A percentile compares a stretch with the other conserved stretches of the same genome.
Evolutionary conservation across 352 stramenopile genomes (phyloP).

Genomic region (Pythium monospermum): DNA sequence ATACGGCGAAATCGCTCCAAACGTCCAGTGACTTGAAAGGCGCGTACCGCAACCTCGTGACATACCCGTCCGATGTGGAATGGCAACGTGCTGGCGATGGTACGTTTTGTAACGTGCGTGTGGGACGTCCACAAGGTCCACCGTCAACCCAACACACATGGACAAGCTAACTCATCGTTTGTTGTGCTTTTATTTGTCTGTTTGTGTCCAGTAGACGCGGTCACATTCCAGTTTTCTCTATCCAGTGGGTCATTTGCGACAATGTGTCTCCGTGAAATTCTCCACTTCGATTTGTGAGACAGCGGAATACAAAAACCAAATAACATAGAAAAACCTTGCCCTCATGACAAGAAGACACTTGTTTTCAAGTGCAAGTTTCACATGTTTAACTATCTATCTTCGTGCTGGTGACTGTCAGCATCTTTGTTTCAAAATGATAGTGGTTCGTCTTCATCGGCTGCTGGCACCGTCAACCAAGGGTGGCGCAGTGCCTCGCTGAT

Average conservation of each 20-base stretch:
- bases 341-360: too few species aligned
- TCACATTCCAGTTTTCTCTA: constrained; percentile 51
- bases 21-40: constrained; percentile 48
- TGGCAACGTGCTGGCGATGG: constrained; percentile 26
- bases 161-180: constrained; percentile 3
- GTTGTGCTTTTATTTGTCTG: constrained; percentile 3
- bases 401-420: neutral
- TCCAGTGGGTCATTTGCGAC: constrained; percentile 68
- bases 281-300: constrained; percentile 46
- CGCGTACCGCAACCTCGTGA: constrained; percentile 49
- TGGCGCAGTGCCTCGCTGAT: constrained; percentile 47
- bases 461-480: constrained; percentile 43
- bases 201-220: constrained; percentile 1
- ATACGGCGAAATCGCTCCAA: constrained; percentile 32
- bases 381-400: neutral
- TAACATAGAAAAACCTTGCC: too few species aligned
- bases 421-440: constrained; percentile 53
- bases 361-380: neutral
- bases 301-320: too few species aligned
- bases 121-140: neutral
- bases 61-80: constrained; percentile 34
- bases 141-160: neutral
- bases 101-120: too few species aligned
- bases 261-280: constrained; percentile 70
- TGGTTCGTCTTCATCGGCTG: constrained; percentile 44